Evolutionary conservation across 495 filamentous ascomycete species (phyloP).

Genomic region (Bryoglossum gracile): DNA sequence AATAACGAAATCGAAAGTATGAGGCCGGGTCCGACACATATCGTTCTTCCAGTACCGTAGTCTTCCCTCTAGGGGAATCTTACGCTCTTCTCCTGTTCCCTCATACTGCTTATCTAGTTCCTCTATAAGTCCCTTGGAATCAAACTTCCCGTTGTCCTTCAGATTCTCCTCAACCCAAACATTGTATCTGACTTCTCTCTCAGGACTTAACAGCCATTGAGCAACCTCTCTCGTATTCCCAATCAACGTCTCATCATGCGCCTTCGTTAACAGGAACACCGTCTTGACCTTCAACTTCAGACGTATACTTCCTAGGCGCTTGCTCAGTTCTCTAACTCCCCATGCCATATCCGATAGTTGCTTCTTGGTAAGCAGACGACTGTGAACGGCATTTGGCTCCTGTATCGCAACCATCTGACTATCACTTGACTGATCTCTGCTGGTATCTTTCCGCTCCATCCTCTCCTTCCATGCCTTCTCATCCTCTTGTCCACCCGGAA

Average conservation of each 20-base stretch:
- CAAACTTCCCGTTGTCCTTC: constrained; percentile 60
- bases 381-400: constrained; percentile 30
- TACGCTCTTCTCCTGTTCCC: neutral
- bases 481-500: constrained; percentile 30
- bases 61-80: constrained; percentile 30
- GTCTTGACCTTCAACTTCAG: constrained; percentile 73
- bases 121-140: constrained; percentile 35
- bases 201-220: constrained; percentile 76
- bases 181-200: constrained; percentile 59
- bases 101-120: constrained; percentile 19
- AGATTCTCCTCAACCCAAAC: constrained; percentile 79
- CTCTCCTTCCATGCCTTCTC: constrained; percentile 36
- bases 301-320: constrained; percentile 70
- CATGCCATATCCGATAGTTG: constrained; percentile 94
- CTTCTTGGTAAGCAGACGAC: constrained; percentile 74
- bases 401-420: constrained; percentile 9
- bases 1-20: constrained; percentile 87
- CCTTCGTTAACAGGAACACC: constrained; percentile 86
- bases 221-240: constrained; percentile 68
- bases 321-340: constrained; percentile 84
- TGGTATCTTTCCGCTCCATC: constrained; percentile 26
- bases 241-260: constrained; percentile 76
- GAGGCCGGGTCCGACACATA: constrained; percentile 68
- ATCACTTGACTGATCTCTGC: constrained; percentile 21
- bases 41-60: constrained; percentile 77